phyloP scores from a whole-genome alignment of 257 asterid species.

The Solanum megistacrolobum region DNA sequence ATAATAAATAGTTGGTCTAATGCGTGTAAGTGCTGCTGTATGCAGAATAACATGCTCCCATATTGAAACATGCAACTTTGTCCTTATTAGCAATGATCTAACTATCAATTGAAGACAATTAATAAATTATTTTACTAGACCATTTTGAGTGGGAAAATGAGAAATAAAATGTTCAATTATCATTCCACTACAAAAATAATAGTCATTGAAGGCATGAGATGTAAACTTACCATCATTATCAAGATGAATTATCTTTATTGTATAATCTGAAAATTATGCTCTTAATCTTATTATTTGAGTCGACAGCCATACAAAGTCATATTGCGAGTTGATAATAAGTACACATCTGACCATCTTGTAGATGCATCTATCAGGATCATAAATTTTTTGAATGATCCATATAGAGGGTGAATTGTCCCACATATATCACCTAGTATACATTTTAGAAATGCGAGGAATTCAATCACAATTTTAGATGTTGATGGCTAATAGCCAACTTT shows the following conservation, averaged over 20 bases:
- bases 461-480: no score
- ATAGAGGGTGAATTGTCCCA: no score
- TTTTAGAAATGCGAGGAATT: no score
- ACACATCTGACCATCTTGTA: neutral
- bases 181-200: neutral
- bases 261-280: neutral
- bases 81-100: neutral
- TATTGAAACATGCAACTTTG: neutral
- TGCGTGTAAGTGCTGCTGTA: neutral
- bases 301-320: neutral
- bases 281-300: neutral
- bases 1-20: neutral
- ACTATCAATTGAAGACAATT: neutral
- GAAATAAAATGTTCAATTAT: no score
- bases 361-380: neutral
- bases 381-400: neutral
- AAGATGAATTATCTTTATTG: neutral
- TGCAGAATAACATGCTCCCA: neutral
- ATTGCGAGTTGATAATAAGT: neutral
- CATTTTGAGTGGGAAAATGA: no score
- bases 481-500: neutral
- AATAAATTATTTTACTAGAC: no score
- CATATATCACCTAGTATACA: no score
- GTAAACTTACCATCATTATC: neutral
- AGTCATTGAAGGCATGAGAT: neutral